Evolutionary conservation across 345 rosid genomes (phyloP).

Genomic region (Dovyalis caffra): DNA sequence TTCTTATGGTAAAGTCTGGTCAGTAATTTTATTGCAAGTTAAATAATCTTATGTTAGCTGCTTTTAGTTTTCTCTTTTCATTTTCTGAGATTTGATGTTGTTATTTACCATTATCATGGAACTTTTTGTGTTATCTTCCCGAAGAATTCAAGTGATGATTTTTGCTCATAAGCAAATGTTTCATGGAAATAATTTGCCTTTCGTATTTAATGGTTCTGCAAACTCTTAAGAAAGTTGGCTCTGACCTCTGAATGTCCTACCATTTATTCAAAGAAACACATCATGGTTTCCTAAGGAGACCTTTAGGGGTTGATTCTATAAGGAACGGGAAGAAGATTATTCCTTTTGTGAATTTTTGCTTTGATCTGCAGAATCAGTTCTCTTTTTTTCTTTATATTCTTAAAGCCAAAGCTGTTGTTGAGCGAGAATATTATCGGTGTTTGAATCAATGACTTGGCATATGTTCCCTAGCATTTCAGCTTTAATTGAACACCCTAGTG

Average conservation of each 20-base stretch:
- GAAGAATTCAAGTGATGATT: too few relatives aligned
- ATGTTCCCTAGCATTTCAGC: background rate
- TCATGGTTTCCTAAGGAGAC: background rate
- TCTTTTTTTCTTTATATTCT: background rate
- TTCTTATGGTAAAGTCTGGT: slow-evolving; percentile 55
- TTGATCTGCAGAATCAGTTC: too few relatives aligned
- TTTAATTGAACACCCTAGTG: background rate
- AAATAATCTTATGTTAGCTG: background rate
- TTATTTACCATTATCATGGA: too few relatives aligned
- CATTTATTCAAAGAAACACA: background rate
- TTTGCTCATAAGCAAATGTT: too few relatives aligned
- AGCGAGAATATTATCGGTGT: background rate
- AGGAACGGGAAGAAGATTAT: background rate
- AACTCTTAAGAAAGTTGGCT: background rate
- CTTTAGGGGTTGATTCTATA: background rate
- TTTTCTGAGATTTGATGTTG: background rate
- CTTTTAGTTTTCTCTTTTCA: background rate
- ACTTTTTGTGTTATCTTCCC: too few relatives aligned
- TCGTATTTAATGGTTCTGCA: background rate
- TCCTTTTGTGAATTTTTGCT: background rate
- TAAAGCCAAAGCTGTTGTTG: background rate
- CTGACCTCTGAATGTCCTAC: background rate
- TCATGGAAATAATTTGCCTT: too few relatives aligned
- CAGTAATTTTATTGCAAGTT: slow-evolving; percentile 25
- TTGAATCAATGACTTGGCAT: background rate